These are phyloP conservation scores for rapeseed (Brassica napus) DNA, from an alignment of 345 rosid species.

Conservation along the genomic window Da-Ae NC_063434.1:5429501-5430000, in stretches of 20 bases:
- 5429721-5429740: constrained; percentile 5
- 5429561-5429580: constrained; percentile 24
- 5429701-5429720: constrained; percentile 3
- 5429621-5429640: background rate
- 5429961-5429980: constrained; percentile 95
- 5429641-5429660: constrained; percentile 68
- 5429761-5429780: constrained; percentile 76
- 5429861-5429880: constrained; percentile 57
- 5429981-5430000: constrained; percentile 99
- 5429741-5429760: constrained; percentile 3
- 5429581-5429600: constrained; percentile 8
- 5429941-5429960: constrained; percentile 87
- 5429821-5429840: constrained; percentile 80
- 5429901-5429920: constrained; percentile 65
- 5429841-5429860: constrained; percentile 61
- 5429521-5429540: constrained; percentile 81
- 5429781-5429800: constrained; percentile 86
- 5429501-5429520: constrained; percentile 75
- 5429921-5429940: constrained; percentile 93
- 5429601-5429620: constrained; percentile 5
- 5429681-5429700: constrained; percentile 48
- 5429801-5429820: constrained; percentile 92
- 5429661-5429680: constrained; percentile 48
- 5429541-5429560: constrained; percentile 75
- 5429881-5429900: constrained; percentile 48